Percentiles rank a stretch among this genome's conserved stretches.
phyloP scores from a whole-genome alignment of 495 filamentous ascomycete genomes.

The Penicillium robsamsonii region DNA sequence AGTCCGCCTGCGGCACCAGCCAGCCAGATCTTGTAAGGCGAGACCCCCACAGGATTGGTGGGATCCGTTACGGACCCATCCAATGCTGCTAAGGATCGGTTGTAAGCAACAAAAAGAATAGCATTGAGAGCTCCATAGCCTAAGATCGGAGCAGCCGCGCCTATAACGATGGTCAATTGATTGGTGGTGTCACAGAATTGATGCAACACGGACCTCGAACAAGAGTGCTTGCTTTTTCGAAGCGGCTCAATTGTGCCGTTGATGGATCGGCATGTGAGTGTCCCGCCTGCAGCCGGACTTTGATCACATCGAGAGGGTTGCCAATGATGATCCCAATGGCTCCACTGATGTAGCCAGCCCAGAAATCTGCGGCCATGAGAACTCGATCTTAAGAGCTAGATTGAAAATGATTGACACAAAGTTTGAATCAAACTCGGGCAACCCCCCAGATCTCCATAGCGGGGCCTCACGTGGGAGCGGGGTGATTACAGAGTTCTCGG shows the following conservation, averaged over 20 bases:
- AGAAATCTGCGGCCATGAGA: constrained; percentile 79
- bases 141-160: constrained; percentile 75
- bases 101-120: constrained; percentile 81
- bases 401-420: not conserved
- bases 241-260: constrained; percentile 30
- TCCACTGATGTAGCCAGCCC: constrained; percentile 82
- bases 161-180: constrained; percentile 33
- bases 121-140: constrained; percentile 89
- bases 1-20: constrained; percentile 77
- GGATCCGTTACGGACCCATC: constrained; percentile 41
- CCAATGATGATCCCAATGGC: constrained; percentile 80
- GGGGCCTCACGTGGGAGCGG: constrained; percentile 10
- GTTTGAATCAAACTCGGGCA: not conserved
- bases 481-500: not conserved
- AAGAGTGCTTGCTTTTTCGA: constrained; percentile 46
- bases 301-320: constrained; percentile 83
- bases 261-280: constrained; percentile 25
- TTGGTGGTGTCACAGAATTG: not conserved
- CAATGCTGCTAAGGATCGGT: constrained; percentile 64
- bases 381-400: not conserved
- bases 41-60: constrained; percentile 33
- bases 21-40: constrained; percentile 58
- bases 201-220: constrained; percentile 42
- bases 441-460: constrained; percentile 12
- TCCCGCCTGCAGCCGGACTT: constrained; percentile 75